phyloP scores from a whole-genome alignment of 352 stramenopile genomes.

The Phytophthora palmivora region DNA sequence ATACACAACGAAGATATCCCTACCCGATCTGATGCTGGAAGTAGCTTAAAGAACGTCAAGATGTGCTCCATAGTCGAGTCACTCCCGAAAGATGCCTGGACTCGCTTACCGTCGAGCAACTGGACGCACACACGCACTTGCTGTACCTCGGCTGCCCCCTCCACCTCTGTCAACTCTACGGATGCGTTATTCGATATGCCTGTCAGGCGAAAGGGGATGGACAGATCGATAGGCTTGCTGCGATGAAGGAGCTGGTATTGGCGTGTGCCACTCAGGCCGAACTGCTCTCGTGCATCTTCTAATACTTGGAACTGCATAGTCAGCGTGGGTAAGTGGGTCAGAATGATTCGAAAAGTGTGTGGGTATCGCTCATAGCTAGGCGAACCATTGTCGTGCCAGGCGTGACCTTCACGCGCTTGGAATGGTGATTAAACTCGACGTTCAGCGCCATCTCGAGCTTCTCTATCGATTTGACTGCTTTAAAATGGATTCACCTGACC shows the following conservation, averaged over 20 bases:
- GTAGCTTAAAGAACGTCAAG: constrained; percentile 59
- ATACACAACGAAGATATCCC: not conserved
- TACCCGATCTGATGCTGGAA: constrained; percentile 54
- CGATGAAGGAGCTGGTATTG: constrained; percentile 77
- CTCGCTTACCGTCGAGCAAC: constrained; percentile 73
- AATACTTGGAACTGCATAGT: constrained; percentile 75
- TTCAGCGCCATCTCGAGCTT: constrained; percentile 90
- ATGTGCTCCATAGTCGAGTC: constrained; percentile 67
- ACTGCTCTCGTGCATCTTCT: constrained; percentile 60
- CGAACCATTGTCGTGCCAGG: constrained; percentile 79
- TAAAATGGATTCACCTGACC: constrained; percentile 5
- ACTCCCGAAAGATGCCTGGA: constrained; percentile 69
- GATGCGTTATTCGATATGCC: constrained; percentile 87
- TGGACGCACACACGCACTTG: constrained; percentile 87
- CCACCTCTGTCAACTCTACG: constrained; percentile 66
- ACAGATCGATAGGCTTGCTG: constrained; percentile 69
- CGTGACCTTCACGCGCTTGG: constrained; percentile 79
- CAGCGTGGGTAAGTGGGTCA: constrained; percentile 8
- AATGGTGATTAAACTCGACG: constrained; percentile 72
- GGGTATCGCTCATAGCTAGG: not conserved
- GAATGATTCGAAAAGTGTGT: not conserved
- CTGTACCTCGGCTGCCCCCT: constrained; percentile 39
- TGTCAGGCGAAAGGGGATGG: constrained; percentile 86
- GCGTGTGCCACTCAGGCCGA: constrained; percentile 48
- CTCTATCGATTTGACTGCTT: not conserved